These are phyloP conservation scores for Ceratocystis huliohia DNA, from an alignment of 2,329 filamentous ascomycete species.

Conservation along the genomic window DNA sequence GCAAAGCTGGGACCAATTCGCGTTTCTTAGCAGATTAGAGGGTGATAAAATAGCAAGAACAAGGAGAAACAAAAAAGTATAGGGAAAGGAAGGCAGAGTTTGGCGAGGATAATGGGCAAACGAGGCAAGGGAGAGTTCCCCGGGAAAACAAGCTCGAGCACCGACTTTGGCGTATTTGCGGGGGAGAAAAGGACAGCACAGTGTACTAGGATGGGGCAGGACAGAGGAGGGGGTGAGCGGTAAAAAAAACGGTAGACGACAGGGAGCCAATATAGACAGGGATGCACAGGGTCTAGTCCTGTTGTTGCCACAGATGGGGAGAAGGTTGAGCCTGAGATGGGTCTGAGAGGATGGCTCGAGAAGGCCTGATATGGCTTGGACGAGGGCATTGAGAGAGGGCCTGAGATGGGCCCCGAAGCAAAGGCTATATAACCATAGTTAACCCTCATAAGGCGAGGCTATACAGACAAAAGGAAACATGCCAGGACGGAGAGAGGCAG, in stretches of 20 bases:
- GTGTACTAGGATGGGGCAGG: background rate
- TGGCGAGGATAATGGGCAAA: background rate
- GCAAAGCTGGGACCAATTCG: background rate
- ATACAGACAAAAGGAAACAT: background rate
- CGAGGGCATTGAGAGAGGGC: background rate
- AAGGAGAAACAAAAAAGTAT: background rate
- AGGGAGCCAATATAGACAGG: slow-evolving; percentile 3
- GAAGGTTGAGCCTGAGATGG: background rate
- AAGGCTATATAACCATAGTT: background rate
- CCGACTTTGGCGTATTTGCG: slow-evolving; percentile 10
- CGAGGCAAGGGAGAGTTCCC: slow-evolving; percentile 3
- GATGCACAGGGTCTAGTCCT: background rate
- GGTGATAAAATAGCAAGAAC: background rate
- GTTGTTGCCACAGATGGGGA: slow-evolving; percentile 4
- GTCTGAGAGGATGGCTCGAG: background rate
- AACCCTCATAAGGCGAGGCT: background rate
- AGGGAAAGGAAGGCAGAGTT: background rate
- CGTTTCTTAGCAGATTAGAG: background rate
- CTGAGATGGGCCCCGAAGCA: background rate
- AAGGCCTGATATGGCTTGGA: background rate
- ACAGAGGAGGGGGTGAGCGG: background rate
- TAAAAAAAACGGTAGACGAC: background rate
- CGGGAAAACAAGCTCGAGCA: background rate
- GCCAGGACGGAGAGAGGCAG: background rate
- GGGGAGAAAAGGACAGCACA: slow-evolving; percentile 10